These are phyloP conservation scores for Ambrosia hybrid DNA, from an alignment of 140 eudicot species.

Conservation along the genomic window DNA sequence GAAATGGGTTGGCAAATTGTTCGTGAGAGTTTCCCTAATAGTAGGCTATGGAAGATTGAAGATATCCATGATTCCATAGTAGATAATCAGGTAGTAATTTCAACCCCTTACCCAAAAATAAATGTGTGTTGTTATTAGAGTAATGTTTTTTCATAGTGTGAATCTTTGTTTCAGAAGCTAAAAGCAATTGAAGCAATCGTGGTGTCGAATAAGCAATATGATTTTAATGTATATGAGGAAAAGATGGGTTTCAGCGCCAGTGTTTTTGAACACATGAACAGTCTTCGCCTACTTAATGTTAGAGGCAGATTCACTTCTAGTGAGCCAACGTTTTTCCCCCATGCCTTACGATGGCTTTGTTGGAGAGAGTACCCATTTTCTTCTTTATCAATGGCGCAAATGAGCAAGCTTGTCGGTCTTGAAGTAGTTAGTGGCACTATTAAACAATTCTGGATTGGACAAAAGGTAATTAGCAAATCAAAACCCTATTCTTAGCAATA, in stretches of 20 bases:
- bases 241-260: neutral
- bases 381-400: neutral
- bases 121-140: too few relatives aligned
- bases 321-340: neutral
- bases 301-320: neutral
- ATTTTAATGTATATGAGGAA: neutral
- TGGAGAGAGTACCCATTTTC: slow-evolving; percentile 6
- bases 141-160: neutral
- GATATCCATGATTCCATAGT: neutral
- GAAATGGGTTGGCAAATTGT: neutral
- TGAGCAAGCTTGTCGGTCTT: neutral
- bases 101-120: too few relatives aligned
- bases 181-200: neutral
- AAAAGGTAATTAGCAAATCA: neutral
- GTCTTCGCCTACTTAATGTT: neutral
- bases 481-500: neutral
- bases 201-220: neutral
- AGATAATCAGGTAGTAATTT: neutral
- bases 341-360: neutral
- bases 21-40: neutral
- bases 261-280: slow-evolving; percentile 1
- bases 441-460: too few relatives aligned
- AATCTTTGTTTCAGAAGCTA: neutral
- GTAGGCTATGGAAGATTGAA: neutral
- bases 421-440: too few relatives aligned